phyloP scores from a whole-genome alignment of 2,329 filamentous ascomycete genomes.

The Ceratocystis cacaofunesta region DNA sequence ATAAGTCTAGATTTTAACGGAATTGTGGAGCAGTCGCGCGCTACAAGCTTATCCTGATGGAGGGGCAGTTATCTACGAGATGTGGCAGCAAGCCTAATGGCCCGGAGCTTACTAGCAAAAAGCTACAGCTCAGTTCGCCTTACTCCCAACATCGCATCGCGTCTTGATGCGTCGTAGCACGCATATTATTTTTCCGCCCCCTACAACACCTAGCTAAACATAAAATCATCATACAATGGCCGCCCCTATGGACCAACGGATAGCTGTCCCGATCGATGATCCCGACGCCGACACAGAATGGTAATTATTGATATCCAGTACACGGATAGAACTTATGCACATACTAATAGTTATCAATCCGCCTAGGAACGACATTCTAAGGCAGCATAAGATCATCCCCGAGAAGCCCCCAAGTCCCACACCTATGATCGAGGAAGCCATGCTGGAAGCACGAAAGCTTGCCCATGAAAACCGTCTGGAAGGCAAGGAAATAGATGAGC shows the following conservation, averaged over 20 bases:
- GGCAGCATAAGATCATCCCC: constrained; percentile 93
- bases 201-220: not conserved
- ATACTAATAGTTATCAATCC: not conserved
- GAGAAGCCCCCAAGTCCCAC: constrained; percentile 93
- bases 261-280: constrained; percentile 76
- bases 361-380: constrained; percentile 87
- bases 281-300: constrained; percentile 98
- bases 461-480: constrained; percentile 88
- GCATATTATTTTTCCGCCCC: not conserved
- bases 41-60: not conserved
- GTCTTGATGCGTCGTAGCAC: not conserved
- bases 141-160: not conserved
- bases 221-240: constrained; percentile 34
- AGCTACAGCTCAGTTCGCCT: not conserved
- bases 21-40: not conserved
- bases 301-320: constrained; percentile 31
- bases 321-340: not conserved
- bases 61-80: constrained; percentile 2
- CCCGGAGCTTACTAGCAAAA: not conserved
- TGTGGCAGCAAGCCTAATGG: not conserved
- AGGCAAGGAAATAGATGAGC: constrained; percentile 85
- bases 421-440: constrained; percentile 87
- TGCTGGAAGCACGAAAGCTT: constrained; percentile 65
- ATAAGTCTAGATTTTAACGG: not conserved
- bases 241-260: constrained; percentile 46